Percentiles rank a stretch among this genome's conserved stretches.
phyloP scores from a whole-genome alignment of 1,139 yeast species.

The Entelexis paramagnoliae region DNA sequence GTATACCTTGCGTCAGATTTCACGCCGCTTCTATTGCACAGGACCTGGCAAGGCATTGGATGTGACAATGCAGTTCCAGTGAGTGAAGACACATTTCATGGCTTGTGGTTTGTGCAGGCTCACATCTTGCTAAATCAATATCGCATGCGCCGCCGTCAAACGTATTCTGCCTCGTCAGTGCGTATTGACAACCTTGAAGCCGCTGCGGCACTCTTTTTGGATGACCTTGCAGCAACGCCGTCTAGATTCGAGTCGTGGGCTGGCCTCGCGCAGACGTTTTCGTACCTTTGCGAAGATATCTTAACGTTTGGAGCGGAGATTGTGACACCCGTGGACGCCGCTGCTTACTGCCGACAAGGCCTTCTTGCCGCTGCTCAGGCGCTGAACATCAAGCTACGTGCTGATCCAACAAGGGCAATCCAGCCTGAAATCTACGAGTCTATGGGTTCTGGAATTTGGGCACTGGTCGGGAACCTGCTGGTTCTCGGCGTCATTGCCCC shows the following conservation, averaged over 20 bases:
- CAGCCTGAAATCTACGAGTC: conserved; percentile 14
- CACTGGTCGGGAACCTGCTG: conserved; percentile 11
- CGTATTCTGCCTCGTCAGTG: conserved; percentile 12
- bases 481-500: conserved; percentile 17
- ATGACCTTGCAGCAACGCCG: conserved; percentile 58
- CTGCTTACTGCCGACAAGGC: conserved; percentile 14
- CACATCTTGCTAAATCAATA: conserved; percentile 16
- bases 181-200: conserved; percentile 40
- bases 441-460: conserved; percentile 5
- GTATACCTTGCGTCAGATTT: conserved; percentile 42
- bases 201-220: conserved; percentile 53
- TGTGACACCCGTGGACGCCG: conserved; percentile 7
- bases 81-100: conserved; percentile 6
- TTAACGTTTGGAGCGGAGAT: conserved; percentile 36
- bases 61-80: background rate
- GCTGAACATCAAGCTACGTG: conserved; percentile 7
- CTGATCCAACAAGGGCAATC: background rate
- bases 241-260: conserved; percentile 79
- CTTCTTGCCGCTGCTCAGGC: conserved; percentile 16
- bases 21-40: conserved; percentile 37
- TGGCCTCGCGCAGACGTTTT: conserved; percentile 69
- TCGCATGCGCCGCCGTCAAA: conserved; percentile 17
- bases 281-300: conserved; percentile 76
- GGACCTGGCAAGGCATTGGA: conserved; percentile 46
- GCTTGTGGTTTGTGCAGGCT: conserved; percentile 17